Evolutionary conservation across 495 filamentous ascomycete species (phyloP), one percentile per base, ranked within the genome.

Genomic region (Alectoria sarmentosa): DNA sequence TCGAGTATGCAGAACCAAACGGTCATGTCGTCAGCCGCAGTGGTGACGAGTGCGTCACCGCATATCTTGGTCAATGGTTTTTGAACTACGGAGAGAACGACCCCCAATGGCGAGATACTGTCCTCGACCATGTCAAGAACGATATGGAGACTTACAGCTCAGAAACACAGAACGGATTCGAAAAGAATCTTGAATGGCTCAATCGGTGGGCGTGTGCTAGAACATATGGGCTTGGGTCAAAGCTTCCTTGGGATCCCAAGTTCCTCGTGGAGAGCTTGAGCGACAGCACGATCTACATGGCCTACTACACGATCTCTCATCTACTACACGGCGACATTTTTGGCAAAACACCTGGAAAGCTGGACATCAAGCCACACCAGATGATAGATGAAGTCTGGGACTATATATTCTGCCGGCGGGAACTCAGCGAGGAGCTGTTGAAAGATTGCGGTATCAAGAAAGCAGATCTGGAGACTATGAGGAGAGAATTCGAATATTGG

Each of bases 301-400:
- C 91, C 21, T 98, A 98, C 78, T 98, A 98, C 77, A 96, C 94
- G 11, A 85, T 98, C 67, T 86, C 90, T 15, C 93, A 96, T 74
- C 83, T 88, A 68, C 84, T 98, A 30, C 92, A 96, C 76, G 83
- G 78, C 56, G 88, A 91, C 69, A 84, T 91, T 36, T 96, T 89
- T 67, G 92, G 92, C 23, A 85, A 84, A 65, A 79, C 85, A 60
- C 78, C 81, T 60, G 92, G 92, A 60, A 73, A 81, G 37, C 76
- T 86, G 32, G 78, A 84, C 63, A 79, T 96, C 66, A 86, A 80
- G 42, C 79, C 92, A 2, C 88, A 92, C 17, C 90, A 98, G 76
- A 94, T 98, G 91, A 90, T 80, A 44, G 93, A 97, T 69, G 92
- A 96, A 67, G 89, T 96, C 39, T 98, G 93, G 92, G 93, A 98